A percentile compares a stretch with the other conserved stretches of the same genome.
These are phyloP conservation scores for Miamiensis avidus DNA, from an alignment of 169 alveolate species.

Conservation along the genomic window DNA sequence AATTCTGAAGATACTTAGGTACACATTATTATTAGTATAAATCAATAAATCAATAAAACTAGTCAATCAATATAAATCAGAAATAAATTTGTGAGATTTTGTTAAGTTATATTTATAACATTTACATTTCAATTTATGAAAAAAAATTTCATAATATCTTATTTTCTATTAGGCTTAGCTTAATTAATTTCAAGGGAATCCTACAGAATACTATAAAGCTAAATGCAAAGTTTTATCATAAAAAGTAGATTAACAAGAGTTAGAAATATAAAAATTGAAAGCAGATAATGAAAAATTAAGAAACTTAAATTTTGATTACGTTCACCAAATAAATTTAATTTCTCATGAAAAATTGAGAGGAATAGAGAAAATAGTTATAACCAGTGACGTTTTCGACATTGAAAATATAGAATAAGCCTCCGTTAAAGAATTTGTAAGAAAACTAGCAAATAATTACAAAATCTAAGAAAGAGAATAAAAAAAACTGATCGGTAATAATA, in stretches of 20 bases:
- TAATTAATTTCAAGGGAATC: background rate
- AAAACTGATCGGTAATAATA: background rate
- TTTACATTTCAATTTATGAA: too few species aligned
- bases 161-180: background rate
- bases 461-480: background rate
- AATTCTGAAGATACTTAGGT: background rate
- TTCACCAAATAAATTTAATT: background rate
- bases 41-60: too few species aligned
- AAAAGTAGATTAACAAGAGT: background rate
- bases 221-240: background rate
- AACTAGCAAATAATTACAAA: background rate
- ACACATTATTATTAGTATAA: too few species aligned
- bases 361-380: background rate
- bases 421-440: background rate
- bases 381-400: background rate
- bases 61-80: too few species aligned
- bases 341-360: background rate
- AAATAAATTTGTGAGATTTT: too few species aligned
- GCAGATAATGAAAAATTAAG: background rate
- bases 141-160: too few species aligned
- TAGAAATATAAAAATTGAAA: background rate
- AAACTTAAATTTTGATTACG: background rate
- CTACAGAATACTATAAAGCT: background rate
- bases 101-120: too few species aligned
- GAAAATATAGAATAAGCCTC: background rate